phyloP scores from a whole-genome alignment of 345 rosid species.

The Populus simonii region DNA sequence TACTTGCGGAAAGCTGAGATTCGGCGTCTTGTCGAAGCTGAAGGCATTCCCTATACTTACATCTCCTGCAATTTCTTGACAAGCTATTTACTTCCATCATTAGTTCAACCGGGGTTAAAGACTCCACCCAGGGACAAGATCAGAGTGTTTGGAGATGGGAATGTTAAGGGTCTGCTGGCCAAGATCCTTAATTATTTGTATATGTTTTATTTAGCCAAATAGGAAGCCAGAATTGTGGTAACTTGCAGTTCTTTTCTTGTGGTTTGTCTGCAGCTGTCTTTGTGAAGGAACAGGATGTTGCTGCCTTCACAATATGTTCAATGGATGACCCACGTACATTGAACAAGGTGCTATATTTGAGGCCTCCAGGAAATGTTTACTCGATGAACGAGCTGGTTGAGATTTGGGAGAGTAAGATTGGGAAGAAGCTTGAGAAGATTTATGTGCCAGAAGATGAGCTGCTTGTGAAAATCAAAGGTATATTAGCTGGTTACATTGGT shows the following conservation, averaged over 20 bases:
- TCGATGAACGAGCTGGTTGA: constrained; percentile 65
- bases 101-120: constrained; percentile 61
- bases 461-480: constrained; percentile 64
- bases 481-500: background rate
- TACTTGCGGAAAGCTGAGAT: constrained; percentile 62
- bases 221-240: background rate
- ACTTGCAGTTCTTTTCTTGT: background rate
- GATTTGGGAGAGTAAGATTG: constrained; percentile 69
- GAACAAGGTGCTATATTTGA: constrained; percentile 59
- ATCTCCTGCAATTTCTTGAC: constrained; percentile 63
- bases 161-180: constrained; percentile 50
- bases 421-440: constrained; percentile 52
- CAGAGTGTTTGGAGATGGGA: constrained; percentile 67
- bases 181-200: background rate
- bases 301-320: constrained; percentile 53
- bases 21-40: constrained; percentile 58
- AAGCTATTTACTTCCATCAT: constrained; percentile 66
- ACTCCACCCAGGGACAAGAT: constrained; percentile 64
- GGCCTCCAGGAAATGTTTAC: constrained; percentile 61
- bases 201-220: background rate
- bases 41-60: constrained; percentile 62
- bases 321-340: constrained; percentile 64
- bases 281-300: constrained; percentile 59
- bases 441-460: constrained; percentile 58
- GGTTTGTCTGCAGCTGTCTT: constrained; percentile 51